Conservation (phyloP, 163 green algal species). For the Coccomyxa subellipsoidea region DNA sequence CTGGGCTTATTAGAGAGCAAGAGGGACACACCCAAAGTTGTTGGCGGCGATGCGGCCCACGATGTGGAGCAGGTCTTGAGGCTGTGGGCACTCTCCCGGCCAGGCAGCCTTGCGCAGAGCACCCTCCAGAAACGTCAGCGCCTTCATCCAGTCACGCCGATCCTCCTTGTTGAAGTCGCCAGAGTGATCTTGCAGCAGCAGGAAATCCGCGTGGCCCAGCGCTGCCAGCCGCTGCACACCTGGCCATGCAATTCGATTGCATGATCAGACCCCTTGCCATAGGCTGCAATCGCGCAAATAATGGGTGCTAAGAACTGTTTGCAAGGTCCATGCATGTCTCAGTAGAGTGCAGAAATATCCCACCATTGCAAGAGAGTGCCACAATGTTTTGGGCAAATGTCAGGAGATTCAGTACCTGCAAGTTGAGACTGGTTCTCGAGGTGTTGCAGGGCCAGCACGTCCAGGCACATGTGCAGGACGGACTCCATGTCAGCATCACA, state of each 20-base stretch:
- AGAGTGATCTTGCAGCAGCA: slow-evolving; percentile 9
- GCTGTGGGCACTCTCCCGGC: not conserved
- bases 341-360: not conserved
- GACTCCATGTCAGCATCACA: slow-evolving; percentile 21
- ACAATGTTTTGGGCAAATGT: slow-evolving; percentile 10
- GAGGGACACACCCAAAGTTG: slow-evolving; percentile 17
- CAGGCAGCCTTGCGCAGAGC: slow-evolving; percentile 10
- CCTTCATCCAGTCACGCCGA: not conserved
- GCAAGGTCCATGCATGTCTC: not conserved
- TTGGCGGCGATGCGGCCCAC: slow-evolving; percentile 20
- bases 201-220: not conserved
- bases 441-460: slow-evolving; percentile 18
- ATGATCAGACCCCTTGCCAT: not conserved
- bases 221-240: not conserved
- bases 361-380: not conserved
- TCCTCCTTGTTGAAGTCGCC: not conserved
- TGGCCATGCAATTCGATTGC: not conserved
- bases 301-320: not conserved
- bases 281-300: not conserved
- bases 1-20: too few species aligned
- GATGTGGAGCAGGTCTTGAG: slow-evolving; percentile 9
- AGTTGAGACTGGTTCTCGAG: not conserved
- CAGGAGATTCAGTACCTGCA: too few species aligned
- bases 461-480: slow-evolving; percentile 27
- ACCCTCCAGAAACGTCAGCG: not conserved